Percentiles rank a stretch among this genome's conserved stretches.
Evolutionary conservation across 192 early-diverging fungal species (phyloP).

Genomic region (Glomus cerebriforme): DNA sequence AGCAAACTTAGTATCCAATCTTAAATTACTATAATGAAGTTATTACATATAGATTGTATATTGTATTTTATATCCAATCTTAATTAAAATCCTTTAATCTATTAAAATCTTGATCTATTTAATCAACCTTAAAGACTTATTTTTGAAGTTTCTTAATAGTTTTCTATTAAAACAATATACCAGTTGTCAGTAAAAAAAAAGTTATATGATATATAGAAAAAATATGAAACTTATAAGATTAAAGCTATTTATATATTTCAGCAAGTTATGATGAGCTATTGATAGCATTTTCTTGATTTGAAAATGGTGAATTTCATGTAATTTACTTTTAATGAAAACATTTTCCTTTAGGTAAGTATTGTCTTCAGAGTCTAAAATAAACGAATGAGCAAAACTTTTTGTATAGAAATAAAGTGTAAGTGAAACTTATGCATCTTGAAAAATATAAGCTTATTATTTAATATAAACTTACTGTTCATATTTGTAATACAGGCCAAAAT

Average conservation of each 20-base stretch:
- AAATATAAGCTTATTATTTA: constrained; percentile 8
- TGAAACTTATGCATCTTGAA: constrained; percentile 9
- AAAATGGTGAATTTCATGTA: no score
- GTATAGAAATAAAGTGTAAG: constrained; percentile 1
- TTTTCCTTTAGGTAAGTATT: constrained; percentile 28
- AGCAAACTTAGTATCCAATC: constrained; percentile 15
- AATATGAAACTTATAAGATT: not conserved
- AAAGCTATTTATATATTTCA: no score
- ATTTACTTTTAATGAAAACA: constrained; percentile 31
- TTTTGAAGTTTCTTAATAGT: constrained; percentile 18
- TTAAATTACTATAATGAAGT: constrained; percentile 8
- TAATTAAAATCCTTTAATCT: constrained; percentile 19
- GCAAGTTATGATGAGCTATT: no score
- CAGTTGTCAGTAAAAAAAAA: not conserved
- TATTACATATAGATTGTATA: constrained; percentile 29
- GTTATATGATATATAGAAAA: not conserved
- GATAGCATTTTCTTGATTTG: no score
- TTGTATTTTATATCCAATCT: constrained; percentile 28
- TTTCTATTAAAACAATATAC: constrained; percentile 15
- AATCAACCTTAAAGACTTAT: not conserved
- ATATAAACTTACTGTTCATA: constrained; percentile 37
- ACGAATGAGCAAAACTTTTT: constrained; percentile 33
- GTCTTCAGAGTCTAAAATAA: constrained; percentile 28
- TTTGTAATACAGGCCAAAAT: constrained; percentile 19
- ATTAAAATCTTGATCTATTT: constrained; percentile 23